These are phyloP conservation scores for Lathyrus oleraceus DNA, from an alignment of 306 rosid species.

Conservation along the genomic window DNA sequence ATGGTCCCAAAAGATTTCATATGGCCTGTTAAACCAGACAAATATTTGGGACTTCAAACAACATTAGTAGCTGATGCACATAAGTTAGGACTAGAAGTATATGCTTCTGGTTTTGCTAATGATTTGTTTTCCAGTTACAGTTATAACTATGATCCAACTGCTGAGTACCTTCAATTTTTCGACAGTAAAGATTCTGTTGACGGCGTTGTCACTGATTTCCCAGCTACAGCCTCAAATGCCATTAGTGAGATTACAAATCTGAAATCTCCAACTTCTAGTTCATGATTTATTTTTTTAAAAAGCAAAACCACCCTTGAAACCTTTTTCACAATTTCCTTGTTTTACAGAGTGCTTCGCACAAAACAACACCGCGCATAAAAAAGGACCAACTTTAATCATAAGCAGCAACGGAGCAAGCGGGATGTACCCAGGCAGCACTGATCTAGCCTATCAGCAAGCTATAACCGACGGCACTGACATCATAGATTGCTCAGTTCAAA, in stretches of 20 bases:
- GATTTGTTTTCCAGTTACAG: constrained; percentile 55
- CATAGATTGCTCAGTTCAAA: constrained; percentile 89
- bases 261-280: constrained; percentile 12
- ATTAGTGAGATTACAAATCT: constrained; percentile 56
- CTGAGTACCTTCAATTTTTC: constrained; percentile 71
- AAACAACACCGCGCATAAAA: constrained; percentile 42
- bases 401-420: constrained; percentile 82
- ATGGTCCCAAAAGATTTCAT: constrained; percentile 76
- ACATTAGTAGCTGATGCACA: constrained; percentile 78
- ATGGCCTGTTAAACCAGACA: constrained; percentile 53
- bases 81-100: constrained; percentile 73
- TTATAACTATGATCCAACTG: constrained; percentile 67
- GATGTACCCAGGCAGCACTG: constrained; percentile 75
- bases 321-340: constrained; percentile 28
- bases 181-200: constrained; percentile 69
- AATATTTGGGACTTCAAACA: constrained; percentile 59
- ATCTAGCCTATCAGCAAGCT: constrained; percentile 82
- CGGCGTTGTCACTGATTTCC: constrained; percentile 80
- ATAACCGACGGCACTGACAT: constrained; percentile 74
- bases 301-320: constrained; percentile 1
- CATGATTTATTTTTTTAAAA: neutral
- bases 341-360: constrained; percentile 71
- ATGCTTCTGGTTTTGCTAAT: constrained; percentile 85
- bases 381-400: constrained; percentile 62
- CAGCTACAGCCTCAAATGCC: constrained; percentile 72